A percentile compares a stretch with the other conserved stretches of the same genome.
Conservation (phyloP, 306 rosid genomes). For the Purshia tridentata region DNA sequence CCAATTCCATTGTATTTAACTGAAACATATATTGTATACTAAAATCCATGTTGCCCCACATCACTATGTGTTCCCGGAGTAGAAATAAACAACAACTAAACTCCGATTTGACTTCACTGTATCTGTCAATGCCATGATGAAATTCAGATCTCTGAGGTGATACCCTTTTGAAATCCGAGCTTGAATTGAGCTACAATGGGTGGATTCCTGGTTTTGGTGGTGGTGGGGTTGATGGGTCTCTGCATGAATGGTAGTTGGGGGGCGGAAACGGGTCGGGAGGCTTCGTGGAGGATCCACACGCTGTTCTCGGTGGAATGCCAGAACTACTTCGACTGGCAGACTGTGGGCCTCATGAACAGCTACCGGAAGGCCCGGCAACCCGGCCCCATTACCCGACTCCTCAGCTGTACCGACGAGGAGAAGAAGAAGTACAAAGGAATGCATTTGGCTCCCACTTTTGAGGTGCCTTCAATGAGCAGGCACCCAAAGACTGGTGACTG, state of each 20-base stretch:
- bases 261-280: conserved; percentile 41
- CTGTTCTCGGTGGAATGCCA: conserved; percentile 97
- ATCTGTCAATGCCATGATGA: conserved; percentile 34
- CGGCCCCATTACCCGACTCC: conserved; percentile 89
- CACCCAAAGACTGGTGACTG: conserved; percentile 99
- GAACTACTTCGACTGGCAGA: conserved; percentile 99
- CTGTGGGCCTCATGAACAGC: conserved; percentile 90
- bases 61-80: neutral
- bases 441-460: conserved; percentile 95
- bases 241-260: conserved; percentile 28
- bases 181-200: conserved; percentile 51
- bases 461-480: conserved; percentile 94
- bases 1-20: too few relatives aligned
- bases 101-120: conserved; percentile 51
- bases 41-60: conserved; percentile 5
- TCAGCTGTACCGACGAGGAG: conserved; percentile 93
- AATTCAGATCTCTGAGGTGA: conserved; percentile 42
- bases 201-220: conserved; percentile 30
- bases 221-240: conserved; percentile 33
- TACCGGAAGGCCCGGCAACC: conserved; percentile 78
- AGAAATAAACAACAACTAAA: neutral
- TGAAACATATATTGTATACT: neutral
- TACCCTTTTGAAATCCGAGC: conserved; percentile 50
- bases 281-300: conserved; percentile 74
- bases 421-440: conserved; percentile 83